phyloP scores from a whole-genome alignment of 2,329 filamentous ascomycete genomes.

The Phaeoacremonium minimum region DNA sequence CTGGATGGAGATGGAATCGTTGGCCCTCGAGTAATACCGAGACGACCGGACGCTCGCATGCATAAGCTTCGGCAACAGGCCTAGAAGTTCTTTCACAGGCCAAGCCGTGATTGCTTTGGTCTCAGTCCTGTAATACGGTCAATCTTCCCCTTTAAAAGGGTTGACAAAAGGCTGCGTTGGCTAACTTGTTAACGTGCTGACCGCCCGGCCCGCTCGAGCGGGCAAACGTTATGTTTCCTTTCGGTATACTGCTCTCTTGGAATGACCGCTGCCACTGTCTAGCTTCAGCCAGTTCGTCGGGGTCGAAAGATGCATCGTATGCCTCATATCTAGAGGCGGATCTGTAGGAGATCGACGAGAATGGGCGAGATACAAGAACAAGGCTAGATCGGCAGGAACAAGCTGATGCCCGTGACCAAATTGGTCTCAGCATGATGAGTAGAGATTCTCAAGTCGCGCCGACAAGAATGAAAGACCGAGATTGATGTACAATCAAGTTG shows the following conservation, averaged over 20 bases:
- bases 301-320: conserved; percentile 44
- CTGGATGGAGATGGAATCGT: conserved; percentile 49
- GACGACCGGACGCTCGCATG: conserved; percentile 43
- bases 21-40: conserved; percentile 48
- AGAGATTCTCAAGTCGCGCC: too few species aligned
- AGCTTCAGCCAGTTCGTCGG: conserved; percentile 44
- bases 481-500: too few species aligned
- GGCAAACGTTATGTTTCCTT: conserved; percentile 47
- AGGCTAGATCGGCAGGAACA: too few species aligned
- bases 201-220: conserved; percentile 59
- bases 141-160: too few species aligned
- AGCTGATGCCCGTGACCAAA: too few species aligned
- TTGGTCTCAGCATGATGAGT: too few species aligned
- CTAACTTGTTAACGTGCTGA: conserved; percentile 60
- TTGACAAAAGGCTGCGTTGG: too few species aligned
- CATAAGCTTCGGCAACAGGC: conserved; percentile 40
- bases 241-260: conserved; percentile 36
- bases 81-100: conserved; percentile 40
- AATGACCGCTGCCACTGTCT: conserved; percentile 47
- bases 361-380: too few species aligned
- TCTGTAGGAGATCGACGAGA: not conserved
- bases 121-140: conserved; percentile 48
- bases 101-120: conserved; percentile 54
- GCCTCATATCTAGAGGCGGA: conserved; percentile 33
- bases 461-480: too few species aligned